Base-by-base conservation (phyloP, 331 rosid genomes). In the Phaseolus coccineus region DNA sequence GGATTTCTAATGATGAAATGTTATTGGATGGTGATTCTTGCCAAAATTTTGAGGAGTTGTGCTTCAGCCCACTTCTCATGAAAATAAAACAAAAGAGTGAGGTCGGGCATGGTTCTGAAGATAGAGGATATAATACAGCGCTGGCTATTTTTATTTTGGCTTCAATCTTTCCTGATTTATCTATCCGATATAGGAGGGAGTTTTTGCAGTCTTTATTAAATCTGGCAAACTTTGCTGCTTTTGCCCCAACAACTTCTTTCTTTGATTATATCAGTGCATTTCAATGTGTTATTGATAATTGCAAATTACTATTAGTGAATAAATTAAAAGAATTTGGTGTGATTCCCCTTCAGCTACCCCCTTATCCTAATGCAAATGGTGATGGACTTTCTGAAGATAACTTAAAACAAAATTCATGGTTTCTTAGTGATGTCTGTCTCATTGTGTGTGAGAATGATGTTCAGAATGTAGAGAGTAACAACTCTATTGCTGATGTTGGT, bases 101-200 rank as follows among this genome's bases (percentile, higher is more conserved):
- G 80, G 80, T 67, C 12, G 80, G 67, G 74, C 86, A 75, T 55
- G 37, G 53, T 73, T 84, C 92, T 71, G 76, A 81, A 24, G 92
- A 72, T 52, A 87, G 85, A 82, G 77, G 76, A 56, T 80, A 67
- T 83, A 88, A 86, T 85, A 77, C 81, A 81, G 98, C 96, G 0
- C 80, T 90, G 80, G 84, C 93, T 81, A 94, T 94, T 78, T 92
- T 85, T 85, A 87, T 94, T 81, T 82, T 92, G 94, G 96, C 96
- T 65, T 90, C 95, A 47, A 74, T 94, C 67, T 89, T 90, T 82
- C 89, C 92, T 79, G 91, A 90, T 83, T 82, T 94, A 79, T 92
- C 98, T 84, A 30, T 87, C 81, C 92, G 57, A 57, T 87, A 82
- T 66, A 88, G 87, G 84, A 89, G 88, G 87, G 95, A 92, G 48